These are phyloP conservation scores for Pyrus communis DNA, from an alignment of 306 rosid species.

Conservation along the genomic window DNA sequence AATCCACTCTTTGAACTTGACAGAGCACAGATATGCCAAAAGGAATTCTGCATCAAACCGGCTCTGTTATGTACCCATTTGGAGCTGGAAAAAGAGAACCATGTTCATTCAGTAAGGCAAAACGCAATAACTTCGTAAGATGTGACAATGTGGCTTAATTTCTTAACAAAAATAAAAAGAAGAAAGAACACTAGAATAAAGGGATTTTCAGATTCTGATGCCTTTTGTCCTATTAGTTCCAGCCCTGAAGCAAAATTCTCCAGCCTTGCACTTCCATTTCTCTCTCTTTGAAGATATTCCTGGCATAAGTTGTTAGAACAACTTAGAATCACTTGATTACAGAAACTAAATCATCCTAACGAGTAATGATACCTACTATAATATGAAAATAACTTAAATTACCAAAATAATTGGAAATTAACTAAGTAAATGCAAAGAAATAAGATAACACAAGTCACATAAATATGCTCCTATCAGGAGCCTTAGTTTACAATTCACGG, in stretches of 20 bases:
- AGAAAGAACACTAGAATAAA: too few species aligned
- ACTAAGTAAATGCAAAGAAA: too few species aligned
- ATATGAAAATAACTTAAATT: too few species aligned
- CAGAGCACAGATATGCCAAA: slow-evolving; percentile 91
- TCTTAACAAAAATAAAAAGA: too few species aligned
- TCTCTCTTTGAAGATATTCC: slow-evolving; percentile 94
- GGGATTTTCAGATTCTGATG: too few species aligned
- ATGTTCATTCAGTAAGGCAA: neutral
- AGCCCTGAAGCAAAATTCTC: slow-evolving; percentile 93
- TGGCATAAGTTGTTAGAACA: slow-evolving; percentile 27
- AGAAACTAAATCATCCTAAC: neutral
- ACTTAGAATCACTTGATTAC: slow-evolving; percentile 10
- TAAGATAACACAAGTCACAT: too few species aligned
- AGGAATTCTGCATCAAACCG: slow-evolving; percentile 96
- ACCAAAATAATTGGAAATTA: too few species aligned
- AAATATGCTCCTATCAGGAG: too few species aligned
- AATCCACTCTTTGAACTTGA: slow-evolving; percentile 97
- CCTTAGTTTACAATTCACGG: too few species aligned
- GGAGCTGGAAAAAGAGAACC: slow-evolving; percentile 59
- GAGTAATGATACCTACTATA: neutral
- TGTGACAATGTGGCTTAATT: slow-evolving; percentile 7
- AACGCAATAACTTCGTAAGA: neutral
- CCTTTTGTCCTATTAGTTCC: slow-evolving; percentile 27
- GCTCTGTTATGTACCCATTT: slow-evolving; percentile 80
- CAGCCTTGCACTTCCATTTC: slow-evolving; percentile 79